Conservation (phyloP, 2,329 filamentous ascomycete genomes). For the Venturia effusa region DNA sequence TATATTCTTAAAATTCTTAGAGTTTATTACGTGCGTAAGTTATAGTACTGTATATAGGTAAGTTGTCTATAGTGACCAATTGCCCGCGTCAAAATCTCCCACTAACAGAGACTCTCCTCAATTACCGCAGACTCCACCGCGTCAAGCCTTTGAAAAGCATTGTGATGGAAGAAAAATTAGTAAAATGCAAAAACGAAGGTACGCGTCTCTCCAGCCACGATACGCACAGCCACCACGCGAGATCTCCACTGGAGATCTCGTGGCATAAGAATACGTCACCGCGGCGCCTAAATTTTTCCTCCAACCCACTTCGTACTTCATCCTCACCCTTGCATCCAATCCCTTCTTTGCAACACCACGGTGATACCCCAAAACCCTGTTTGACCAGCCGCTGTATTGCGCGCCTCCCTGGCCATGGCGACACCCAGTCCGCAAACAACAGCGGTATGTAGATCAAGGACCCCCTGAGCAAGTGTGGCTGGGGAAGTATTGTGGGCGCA, state of each 20-base stretch:
- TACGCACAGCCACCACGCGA: background rate
- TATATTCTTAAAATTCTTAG: no score
- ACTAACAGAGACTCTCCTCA: no score
- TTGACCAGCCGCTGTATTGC: background rate
- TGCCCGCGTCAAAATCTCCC: no score
- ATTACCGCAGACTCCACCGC: no score
- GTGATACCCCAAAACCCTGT: background rate
- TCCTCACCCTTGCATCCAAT: background rate
- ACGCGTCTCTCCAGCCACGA: background rate
- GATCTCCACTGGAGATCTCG: background rate
- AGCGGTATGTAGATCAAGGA: background rate
- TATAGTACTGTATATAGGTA: no score
- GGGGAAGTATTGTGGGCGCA: background rate
- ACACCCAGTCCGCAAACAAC: background rate
- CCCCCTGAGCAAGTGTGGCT: background rate
- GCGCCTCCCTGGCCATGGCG: background rate
- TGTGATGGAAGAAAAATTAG: no score
- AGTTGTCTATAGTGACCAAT: no score
- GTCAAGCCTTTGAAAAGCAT: no score
- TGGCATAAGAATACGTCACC: slow-evolving; percentile 3
- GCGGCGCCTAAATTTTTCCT: background rate
- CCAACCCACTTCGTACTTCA: background rate
- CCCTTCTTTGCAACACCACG: background rate
- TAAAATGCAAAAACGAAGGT: no score
- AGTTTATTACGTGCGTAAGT: no score